Evolutionary conservation across 495 filamentous ascomycete genomes (phyloP), one percentile per base, ranked within the genome.

Genomic region (Penicillium nucicola): DNA sequence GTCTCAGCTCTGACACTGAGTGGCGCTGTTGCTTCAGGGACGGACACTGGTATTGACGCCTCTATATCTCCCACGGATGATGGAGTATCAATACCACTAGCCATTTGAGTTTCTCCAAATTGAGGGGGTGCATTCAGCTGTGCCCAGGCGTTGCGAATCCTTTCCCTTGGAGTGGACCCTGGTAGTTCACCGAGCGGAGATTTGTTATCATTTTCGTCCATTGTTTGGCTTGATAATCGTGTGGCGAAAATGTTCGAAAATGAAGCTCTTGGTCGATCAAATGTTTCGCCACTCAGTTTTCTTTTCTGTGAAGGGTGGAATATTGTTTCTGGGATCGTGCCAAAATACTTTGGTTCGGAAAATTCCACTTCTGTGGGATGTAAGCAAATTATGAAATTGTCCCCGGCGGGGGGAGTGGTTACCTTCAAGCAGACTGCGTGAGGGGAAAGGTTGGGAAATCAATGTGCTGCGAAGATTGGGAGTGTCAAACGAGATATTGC

Each of bases 61-160:
- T 75, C 71, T 19, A 77, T 68, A 60, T 77, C 74, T 5, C 63
- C 71, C 17, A 62, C 57, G 12, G 71, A 74, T 13, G 74, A 75
- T n/a, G 74, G 70, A 2, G 70, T 75, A 7, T 57, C 60, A 40
- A 63, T 66, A 12, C 53, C 35, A 45, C 58, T 63, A 13, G 33
- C 45, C 17, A 31, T 31, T 41, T 59, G 59, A 40, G 43, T 33
- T 22, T 46, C 9, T 10, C 13, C 28, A 12, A 47, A 19, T 31
- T 20, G 47, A 14, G 35, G 19, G 30, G 47, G 57, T 11, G 54
- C 60, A 9, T 45, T 42, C 18, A 68, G 37, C 20, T 64, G 55
- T 25, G 56, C 65, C 45, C 64, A 62, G 2, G 57, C 52, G 52
- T 69, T 70, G 15, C 41, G 55, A 13, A 70, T 36, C 36, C 65